Evolutionary conservation across 2,329 filamentous ascomycete genomes (phyloP).

Genomic region (Epichloe sibirici): DNA sequence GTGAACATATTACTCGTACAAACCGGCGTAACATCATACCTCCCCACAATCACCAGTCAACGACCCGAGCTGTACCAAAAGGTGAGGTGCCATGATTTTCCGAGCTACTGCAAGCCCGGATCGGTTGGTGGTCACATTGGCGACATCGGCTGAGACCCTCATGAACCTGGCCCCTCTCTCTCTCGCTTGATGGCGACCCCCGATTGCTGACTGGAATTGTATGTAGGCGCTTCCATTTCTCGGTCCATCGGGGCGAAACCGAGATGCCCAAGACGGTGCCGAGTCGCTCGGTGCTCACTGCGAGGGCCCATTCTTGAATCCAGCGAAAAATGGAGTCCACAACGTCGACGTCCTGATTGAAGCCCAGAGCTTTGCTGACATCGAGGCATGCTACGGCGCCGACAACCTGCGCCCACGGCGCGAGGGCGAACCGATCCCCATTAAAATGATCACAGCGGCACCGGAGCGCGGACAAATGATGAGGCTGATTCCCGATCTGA

Average conservation of each 20-base stretch:
- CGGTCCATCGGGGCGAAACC: constrained; percentile 52
- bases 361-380: constrained; percentile 50
- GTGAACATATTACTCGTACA: constrained; percentile 60
- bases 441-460: constrained; percentile 78
- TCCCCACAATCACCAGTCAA: constrained; percentile 78
- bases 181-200: neutral
- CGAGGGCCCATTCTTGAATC: constrained; percentile 79
- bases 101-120: neutral
- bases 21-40: constrained; percentile 78
- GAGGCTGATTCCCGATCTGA: constrained; percentile 54
- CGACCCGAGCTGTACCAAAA: constrained; percentile 69
- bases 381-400: constrained; percentile 60
- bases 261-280: constrained; percentile 55
- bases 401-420: constrained; percentile 44
- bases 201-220: neutral
- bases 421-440: constrained; percentile 27
- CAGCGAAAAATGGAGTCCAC: constrained; percentile 78
- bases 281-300: constrained; percentile 85
- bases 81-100: constrained; percentile 25
- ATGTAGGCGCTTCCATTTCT: constrained; percentile 60
- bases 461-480: constrained; percentile 67
- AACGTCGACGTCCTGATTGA: constrained; percentile 58
- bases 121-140: neutral
- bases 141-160: neutral
- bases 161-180: neutral